phyloP scores from a whole-genome alignment of 1,139 yeast genomes.

The Geotrichum reessii region DNA sequence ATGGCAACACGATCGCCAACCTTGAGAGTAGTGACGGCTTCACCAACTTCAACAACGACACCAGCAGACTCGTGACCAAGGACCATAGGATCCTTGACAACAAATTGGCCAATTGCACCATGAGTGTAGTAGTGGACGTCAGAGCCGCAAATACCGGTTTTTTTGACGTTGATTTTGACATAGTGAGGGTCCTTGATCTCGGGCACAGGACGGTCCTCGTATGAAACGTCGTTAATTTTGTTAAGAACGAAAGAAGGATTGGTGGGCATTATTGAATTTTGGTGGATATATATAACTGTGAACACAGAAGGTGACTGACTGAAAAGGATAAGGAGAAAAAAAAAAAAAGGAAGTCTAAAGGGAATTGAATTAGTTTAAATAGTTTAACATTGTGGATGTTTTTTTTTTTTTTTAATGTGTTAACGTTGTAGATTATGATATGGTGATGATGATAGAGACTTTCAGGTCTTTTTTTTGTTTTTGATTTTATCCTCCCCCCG shows the following conservation, averaged over 20 bases:
- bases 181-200: conserved; percentile 54
- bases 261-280: conserved; percentile 5
- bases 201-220: conserved; percentile 65
- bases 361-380: not conserved
- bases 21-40: conserved; percentile 45
- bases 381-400: not conserved
- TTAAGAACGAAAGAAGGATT: conserved; percentile 70
- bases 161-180: conserved; percentile 67
- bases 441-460: not conserved
- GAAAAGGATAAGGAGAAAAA: not conserved
- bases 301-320: not conserved
- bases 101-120: conserved; percentile 62
- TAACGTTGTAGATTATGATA: too few relatives aligned
- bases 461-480: not conserved
- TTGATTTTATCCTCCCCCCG: not conserved
- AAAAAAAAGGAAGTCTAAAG: not conserved
- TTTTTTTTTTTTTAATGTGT: too few relatives aligned
- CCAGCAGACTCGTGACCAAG: conserved; percentile 78
- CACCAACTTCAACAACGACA: conserved; percentile 59
- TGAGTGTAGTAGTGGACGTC: conserved; percentile 79
- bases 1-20: conserved; percentile 49
- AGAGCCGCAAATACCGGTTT: conserved; percentile 85
- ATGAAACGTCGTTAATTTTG: conserved; percentile 55
- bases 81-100: conserved; percentile 35
- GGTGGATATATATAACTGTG: not conserved